These are phyloP conservation scores for Mycena citricolor DNA, from an alignment of 1,284 basidiomycete species.

Conservation along the genomic window DNA sequence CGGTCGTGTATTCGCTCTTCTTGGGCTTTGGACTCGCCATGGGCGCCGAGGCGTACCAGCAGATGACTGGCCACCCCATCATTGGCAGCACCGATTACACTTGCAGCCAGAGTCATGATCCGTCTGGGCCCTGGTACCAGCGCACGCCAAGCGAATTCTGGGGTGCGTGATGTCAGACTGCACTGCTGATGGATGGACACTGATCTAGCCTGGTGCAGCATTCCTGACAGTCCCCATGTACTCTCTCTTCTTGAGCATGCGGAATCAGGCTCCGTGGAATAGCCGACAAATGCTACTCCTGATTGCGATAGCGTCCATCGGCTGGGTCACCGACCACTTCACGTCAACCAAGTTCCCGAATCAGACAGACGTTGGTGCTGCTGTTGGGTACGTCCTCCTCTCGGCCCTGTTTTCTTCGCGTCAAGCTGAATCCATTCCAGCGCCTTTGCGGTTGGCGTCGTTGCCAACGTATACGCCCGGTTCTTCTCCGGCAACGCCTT, in stretches of 20 bases:
- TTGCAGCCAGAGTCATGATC: conserved; percentile 56
- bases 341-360: conserved; percentile 62
- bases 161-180: conserved; percentile 40
- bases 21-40: conserved; percentile 84
- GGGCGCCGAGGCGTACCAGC: conserved; percentile 67
- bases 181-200: background rate
- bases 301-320: conserved; percentile 70
- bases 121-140: conserved; percentile 59
- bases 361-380: conserved; percentile 74
- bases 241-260: conserved; percentile 71
- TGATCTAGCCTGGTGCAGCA: conserved; percentile 41
- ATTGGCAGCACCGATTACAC: conserved; percentile 58
- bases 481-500: conserved; percentile 80
- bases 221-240: conserved; percentile 83
- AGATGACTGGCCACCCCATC: conserved; percentile 48
- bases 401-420: conserved; percentile 4
- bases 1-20: conserved; percentile 78
- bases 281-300: conserved; percentile 66
- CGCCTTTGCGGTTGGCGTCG: conserved; percentile 80
- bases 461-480: conserved; percentile 83
- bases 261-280: conserved; percentile 74
- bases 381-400: conserved; percentile 51
- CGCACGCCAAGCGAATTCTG: conserved; percentile 53
- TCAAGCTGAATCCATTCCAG: conserved; percentile 35
- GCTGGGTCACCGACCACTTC: conserved; percentile 82